Percentiles rank a stretch among this genome's conserved stretches.
Evolutionary conservation across 805 yeast species (phyloP).

Genomic region (Saccharomycopsis javanensis): DNA sequence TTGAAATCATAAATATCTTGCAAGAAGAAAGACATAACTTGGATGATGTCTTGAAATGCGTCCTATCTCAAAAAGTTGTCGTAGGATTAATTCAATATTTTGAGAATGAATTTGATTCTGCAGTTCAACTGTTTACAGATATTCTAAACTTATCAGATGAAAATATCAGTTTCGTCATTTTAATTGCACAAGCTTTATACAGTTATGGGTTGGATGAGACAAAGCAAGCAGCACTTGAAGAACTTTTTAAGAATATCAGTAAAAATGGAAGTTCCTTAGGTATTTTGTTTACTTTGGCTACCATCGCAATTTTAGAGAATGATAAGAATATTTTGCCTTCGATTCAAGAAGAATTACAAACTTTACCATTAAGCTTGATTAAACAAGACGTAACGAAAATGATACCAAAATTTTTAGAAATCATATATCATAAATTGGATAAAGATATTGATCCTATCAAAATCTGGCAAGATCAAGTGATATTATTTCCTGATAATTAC

Average conservation of each 20-base stretch:
- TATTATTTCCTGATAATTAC: constrained; percentile 63
- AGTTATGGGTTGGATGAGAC: constrained; percentile 70
- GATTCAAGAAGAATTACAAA: constrained; percentile 53
- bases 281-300: constrained; percentile 68
- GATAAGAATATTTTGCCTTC: constrained; percentile 48
- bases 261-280: constrained; percentile 55
- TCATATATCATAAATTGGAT: constrained; percentile 37
- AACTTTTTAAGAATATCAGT: constrained; percentile 57
- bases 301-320: constrained; percentile 60
- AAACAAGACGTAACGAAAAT: constrained; percentile 41
- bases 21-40: constrained; percentile 30
- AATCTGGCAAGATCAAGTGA: constrained; percentile 61
- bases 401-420: constrained; percentile 50
- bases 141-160: constrained; percentile 45
- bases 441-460: constrained; percentile 17
- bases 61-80: constrained; percentile 54
- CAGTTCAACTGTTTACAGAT: constrained; percentile 56
- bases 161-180: constrained; percentile 55
- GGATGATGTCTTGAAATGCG: constrained; percentile 21
- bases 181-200: constrained; percentile 72
- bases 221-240: constrained; percentile 76
- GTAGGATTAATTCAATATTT: constrained; percentile 69
- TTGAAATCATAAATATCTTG: constrained; percentile 45
- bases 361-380: constrained; percentile 37
- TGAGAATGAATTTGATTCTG: constrained; percentile 46